Conservation (phyloP, 106 monocot species). For the Cymbidium sinense region DNA sequence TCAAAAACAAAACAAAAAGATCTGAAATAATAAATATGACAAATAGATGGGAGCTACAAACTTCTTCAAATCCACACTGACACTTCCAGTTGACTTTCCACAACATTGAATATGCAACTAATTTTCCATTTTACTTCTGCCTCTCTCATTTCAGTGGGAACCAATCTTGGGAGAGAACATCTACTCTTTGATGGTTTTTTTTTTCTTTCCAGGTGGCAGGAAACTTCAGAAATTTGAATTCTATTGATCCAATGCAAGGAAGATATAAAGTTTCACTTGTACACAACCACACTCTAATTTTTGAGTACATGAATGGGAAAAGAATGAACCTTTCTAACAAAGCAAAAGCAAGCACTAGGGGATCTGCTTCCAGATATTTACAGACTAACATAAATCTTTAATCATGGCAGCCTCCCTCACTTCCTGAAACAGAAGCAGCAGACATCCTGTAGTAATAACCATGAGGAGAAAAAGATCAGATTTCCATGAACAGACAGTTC, state of each 20-base stretch:
- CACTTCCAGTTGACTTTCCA: neutral
- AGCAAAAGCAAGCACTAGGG: neutral
- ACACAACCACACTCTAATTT: neutral
- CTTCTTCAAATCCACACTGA: neutral
- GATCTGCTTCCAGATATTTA: conserved; percentile 1
- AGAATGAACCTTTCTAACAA: neutral
- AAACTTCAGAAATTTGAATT: neutral
- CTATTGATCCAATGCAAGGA: neutral
- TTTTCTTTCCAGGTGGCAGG: neutral
- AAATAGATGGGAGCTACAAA: neutral
- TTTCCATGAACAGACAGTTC: neutral
- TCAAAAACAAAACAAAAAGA: too few relatives aligned
- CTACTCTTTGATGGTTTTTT: neutral
- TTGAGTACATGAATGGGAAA: neutral
- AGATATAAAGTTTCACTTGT: neutral
- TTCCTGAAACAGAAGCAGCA: conserved; percentile 1
- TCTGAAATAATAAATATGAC: neutral
- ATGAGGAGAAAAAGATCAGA: neutral
- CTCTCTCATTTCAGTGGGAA: neutral
- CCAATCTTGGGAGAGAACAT: too few relatives aligned
- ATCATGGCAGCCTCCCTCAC: neutral
- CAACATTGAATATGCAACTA: neutral
- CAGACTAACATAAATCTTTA: neutral
- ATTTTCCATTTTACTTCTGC: neutral
- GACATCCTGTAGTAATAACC: neutral